Evolutionary conservation across 495 filamentous ascomycete species (phyloP), one percentile per base, ranked within the genome.

Genomic region (Penicillium ochrochloron): DNA sequence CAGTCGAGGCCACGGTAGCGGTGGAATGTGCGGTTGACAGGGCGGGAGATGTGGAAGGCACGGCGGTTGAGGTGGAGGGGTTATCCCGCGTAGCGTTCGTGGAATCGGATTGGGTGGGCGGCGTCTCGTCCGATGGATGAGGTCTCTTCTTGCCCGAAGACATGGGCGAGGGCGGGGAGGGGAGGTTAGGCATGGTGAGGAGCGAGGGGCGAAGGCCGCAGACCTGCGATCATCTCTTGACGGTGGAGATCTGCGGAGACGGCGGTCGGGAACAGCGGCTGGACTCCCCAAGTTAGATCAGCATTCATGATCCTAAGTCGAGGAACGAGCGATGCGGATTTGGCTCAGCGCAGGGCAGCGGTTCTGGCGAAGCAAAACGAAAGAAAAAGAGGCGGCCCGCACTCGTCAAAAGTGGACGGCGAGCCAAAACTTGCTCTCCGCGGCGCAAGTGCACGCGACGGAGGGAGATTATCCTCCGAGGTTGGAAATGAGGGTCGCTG

Each of bases 81-180:
- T 63, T 63, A n/a, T 63, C 66, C 23, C 65, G 65, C 62, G 63
- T 61, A 54, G 63, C 9, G 55, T 62, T 60, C 37, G 61, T 59
- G 65, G 66, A 58, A 59, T 68, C 64, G 66, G 57, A 19, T 66
- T 66, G 60, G 61, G 62, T 61, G 60, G 67, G 64, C 51, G 70
- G 65, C 57, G 69, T 66, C 17, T 68, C 65, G 34, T 29, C 50
- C 53, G 73, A 64, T 39, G 78, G 69, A 60, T 78, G 78, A 23
- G 77, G 73, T 72, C 79, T 75, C 70, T 82, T 82, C 68, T 73
- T 78, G 56, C 78, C 76, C 53, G 68, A 67, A 60, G 78, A 76
- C 63, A 72, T 58, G 44, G 77, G 77, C 7, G 78, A 77, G 27
- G 62, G 66, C 46, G 73, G 76, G 19, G 76, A 75, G 48, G 74